Percentiles rank a stretch among this genome's conserved stretches.
phyloP scores from a whole-genome alignment of 257 asterid genomes.

The Gardenia jasminoides region DNA sequence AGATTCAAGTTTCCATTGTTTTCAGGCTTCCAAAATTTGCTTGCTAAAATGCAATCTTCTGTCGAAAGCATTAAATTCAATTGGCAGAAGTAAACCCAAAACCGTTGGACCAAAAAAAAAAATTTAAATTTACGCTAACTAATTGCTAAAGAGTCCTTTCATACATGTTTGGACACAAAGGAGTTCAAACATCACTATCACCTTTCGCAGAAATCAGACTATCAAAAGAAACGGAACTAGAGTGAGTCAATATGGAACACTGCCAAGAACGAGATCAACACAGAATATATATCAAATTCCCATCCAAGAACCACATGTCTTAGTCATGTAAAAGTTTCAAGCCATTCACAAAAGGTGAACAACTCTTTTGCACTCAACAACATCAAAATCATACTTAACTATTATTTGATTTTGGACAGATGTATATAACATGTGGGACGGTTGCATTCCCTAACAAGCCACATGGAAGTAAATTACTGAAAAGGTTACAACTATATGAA shows the following conservation, averaged over 20 bases:
- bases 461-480: neutral
- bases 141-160: neutral
- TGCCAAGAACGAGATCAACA: neutral
- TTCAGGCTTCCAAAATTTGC: too few relatives aligned
- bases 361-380: neutral
- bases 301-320: neutral
- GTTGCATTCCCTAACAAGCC: constrained; percentile 1
- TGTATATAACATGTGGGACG: neutral
- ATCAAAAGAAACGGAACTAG: neutral
- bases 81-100: neutral
- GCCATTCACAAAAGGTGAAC: neutral
- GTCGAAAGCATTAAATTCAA: neutral
- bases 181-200: neutral
- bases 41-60: neutral
- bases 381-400: neutral
- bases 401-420: neutral
- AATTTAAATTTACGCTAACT: neutral
- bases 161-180: neutral
- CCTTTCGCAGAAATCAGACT: neutral
- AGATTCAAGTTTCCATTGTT: too few relatives aligned
- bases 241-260: neutral
- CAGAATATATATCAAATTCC: neutral
- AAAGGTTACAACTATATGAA: neutral
- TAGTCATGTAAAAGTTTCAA: neutral
- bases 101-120: neutral